Evolutionary conservation across 192 early-diverging fungal genomes (phyloP), one percentile per base, ranked within the genome.

Genomic region (Entrophospora sp.): DNA sequence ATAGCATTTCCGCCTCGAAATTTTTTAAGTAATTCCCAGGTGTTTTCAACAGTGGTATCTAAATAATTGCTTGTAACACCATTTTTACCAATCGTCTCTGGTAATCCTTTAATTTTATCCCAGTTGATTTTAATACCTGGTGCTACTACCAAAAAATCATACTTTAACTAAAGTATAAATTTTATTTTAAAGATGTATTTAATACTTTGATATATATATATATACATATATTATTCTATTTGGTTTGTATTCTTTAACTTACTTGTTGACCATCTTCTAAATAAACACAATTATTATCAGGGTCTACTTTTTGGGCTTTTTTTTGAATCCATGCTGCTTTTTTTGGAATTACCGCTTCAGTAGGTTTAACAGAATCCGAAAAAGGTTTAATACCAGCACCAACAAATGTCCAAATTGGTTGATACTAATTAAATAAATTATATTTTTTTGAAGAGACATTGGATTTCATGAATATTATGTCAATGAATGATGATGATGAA

Each of bases 391-490:
- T 71, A 18, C 92, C 92, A 53, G 77, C 87, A 37, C 92, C 92
- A 40, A 94, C 92, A 85, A 91, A 90, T 13, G 92, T 94, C 81
- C 90, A 94, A 52, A 94, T 69, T 34, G 92, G 92, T 81, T 94
- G 92, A 73, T 92, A 91, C 81, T 83, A 32, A 42, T 22, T 18
- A 9, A 6, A 28, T 13, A 24, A 28, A 30, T 48, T 16, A 9
- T 20, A 25, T 4, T 32, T 16, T 16, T 28, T 6, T 30, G 16
- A 37, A 30, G 12, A 45, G 18, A 62, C 57, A 45, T 69, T 70
- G 55, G 1, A n/a, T 14, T 31, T 35, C 13, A 38, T 34, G 10
- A 57, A 13, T 45, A 8, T 22, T 28, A 28, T 24, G 3, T 67
- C 16, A 40, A 36, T 25, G 27, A 28, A 36, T 9, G 24, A 45